Conservation (phyloP, 139 green algal genomes). For the Tetraselmis chui region DNA sequence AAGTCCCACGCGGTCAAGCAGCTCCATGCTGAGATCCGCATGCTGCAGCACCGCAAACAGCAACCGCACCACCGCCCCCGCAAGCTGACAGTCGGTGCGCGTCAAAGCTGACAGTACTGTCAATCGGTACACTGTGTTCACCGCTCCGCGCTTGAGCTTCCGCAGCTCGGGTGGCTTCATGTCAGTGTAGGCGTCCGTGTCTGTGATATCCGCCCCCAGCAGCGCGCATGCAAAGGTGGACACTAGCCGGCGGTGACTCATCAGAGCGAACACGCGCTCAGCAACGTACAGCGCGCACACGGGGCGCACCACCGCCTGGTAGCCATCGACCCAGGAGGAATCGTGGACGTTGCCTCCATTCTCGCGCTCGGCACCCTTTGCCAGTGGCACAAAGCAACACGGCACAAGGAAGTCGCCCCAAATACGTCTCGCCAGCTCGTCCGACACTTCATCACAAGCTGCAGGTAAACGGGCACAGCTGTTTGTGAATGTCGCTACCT, state of each 20-base stretch:
- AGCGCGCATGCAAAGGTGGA: conserved; percentile 42
- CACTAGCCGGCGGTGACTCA: conserved; percentile 34
- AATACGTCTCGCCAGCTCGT: background rate
- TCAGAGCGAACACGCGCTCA: conserved; percentile 63
- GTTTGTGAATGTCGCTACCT: too few species aligned
- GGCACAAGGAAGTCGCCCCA: background rate
- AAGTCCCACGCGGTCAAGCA: conserved; percentile 27
- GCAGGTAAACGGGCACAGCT: too few species aligned
- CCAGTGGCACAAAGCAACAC: background rate
- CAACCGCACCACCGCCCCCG: conserved; percentile 24
- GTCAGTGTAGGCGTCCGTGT: background rate
- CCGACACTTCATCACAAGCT: background rate
- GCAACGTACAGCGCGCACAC: conserved; percentile 56
- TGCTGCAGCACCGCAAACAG: conserved; percentile 27
- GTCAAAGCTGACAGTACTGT: background rate
- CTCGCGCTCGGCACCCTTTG: background rate
- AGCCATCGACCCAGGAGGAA: background rate
- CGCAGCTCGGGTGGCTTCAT: conserved; percentile 1
- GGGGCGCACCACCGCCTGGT: conserved; percentile 23
- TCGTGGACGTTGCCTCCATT: background rate
- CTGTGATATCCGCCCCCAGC: conserved; percentile 20
- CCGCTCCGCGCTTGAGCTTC: conserved; percentile 2
- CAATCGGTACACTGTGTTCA: background rate
- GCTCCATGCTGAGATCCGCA: conserved; percentile 11
- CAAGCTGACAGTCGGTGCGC: conserved; percentile 6